These are phyloP conservation scores for Rosa hybrid DNA, from an alignment of 331 rosid genomes.

Conservation along the genomic window DNA sequence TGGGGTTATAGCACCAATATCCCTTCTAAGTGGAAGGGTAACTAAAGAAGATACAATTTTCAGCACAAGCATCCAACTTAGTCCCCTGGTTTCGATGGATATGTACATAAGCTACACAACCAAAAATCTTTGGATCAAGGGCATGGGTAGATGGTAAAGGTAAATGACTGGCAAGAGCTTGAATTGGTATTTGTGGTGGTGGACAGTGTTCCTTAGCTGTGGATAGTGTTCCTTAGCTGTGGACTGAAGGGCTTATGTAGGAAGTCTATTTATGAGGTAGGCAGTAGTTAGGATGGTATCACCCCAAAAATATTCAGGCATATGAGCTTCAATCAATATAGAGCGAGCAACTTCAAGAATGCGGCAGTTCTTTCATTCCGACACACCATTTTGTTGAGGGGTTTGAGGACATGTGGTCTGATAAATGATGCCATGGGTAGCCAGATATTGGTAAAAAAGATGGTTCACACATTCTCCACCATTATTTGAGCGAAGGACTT, in stretches of 20 bases:
- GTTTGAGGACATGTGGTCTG: not conserved
- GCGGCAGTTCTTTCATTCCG: not conserved
- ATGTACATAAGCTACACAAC: not conserved
- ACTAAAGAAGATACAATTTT: not conserved
- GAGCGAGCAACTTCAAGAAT: not conserved
- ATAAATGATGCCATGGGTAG: not conserved
- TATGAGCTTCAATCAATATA: not conserved
- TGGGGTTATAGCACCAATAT: too few species aligned
- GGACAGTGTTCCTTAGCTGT: accelerated
- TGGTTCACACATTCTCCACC: not conserved
- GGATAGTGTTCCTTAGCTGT: too few species aligned
- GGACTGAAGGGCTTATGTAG: too few species aligned
- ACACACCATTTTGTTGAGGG: not conserved
- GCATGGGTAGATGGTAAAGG: not conserved
- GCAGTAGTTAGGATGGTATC: not conserved
- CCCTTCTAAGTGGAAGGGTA: not conserved
- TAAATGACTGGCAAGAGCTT: too few species aligned
- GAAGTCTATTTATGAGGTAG: not conserved
- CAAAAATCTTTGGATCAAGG: not conserved
- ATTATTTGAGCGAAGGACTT: not conserved
- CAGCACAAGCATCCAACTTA: not conserved
- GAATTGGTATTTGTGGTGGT: not conserved
- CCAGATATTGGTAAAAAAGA: too few species aligned
- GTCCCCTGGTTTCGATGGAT: not conserved
- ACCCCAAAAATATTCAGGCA: not conserved